Base-by-base conservation (phyloP, 352 stramenopile species). In the Phytophthora nicotianae region DNA sequence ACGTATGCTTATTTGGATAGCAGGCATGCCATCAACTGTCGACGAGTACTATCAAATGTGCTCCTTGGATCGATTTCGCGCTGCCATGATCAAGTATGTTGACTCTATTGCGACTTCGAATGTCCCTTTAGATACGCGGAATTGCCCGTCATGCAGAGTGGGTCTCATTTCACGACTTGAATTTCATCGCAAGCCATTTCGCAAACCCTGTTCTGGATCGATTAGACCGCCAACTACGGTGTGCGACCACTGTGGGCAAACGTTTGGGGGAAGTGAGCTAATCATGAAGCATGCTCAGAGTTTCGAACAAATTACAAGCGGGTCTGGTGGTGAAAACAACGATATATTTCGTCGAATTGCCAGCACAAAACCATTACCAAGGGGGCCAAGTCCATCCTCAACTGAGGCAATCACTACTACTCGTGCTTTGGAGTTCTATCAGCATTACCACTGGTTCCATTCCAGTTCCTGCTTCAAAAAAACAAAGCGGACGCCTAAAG, bases 391-490 rank as follows among this genome's bases (percentile, higher is more conserved):
- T 51, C 7, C 50, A 38, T 43, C n/a, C 3, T 43, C 37, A 48
- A 3, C 4, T 19, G 14, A 45, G 33, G 42, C 20, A 21, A 35
- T 55, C 17, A 21, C 14, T 20, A 13, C 14, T 45, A 16, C 48
- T 45, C 29, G 33, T 3, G 40, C 51, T 23, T n/a, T 58, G 14
- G 9, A 50, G n/a, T 23, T 14, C n/a, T 42, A 58, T 26, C 55
- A 62, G 19, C 13, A 38, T 0, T 29, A 64, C 13, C 26, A 51
- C n/a, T 64, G 56, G 38, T 58, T 27, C 20, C 47, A 64, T 37
- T 46, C 14, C 5, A 5, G 38, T 0, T 64, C 56, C n/a, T 64
- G 47, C 5, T 64, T 63, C 19, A 64, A 64, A 32, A 19, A 7
- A 0, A 32, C 37, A 11, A 50, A 29, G 23, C 32, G 54, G 10